Base-by-base conservation (phyloP, 2,329 filamentous ascomycete genomes). In the Fusarium xyrophilum region DNA sequence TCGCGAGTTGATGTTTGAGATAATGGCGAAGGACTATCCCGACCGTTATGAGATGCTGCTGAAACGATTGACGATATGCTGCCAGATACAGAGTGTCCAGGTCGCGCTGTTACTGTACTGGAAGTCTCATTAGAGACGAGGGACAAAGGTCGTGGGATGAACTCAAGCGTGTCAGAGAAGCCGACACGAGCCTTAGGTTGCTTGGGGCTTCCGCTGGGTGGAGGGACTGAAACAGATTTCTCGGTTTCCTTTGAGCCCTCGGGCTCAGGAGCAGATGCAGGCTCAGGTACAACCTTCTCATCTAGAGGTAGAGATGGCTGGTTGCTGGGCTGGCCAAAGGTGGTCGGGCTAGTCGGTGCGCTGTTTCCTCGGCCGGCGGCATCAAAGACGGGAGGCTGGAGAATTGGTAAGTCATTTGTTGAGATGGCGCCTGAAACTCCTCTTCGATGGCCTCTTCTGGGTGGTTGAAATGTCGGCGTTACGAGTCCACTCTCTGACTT, bases 91-190 rank as follows among this genome's bases (percentile, higher is more conserved):
- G 90, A 92, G 76, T 95, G 92, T 8, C 88, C 87, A 6, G 85
- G 85, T 28, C 88, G 86, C 21, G 89, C 85, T 1, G 92, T 93
- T 56, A 88, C 81, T 5, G 91, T 96, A 75, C 90, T 93, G 46
- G 93, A 90, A 0, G 92, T 93, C 76, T 96, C 93, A 23, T 89
- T 94, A 3, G 93, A 97, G 17, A 96, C 89, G 23, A 94, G 83
- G 4, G 94, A 97, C 21, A 96, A 80, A 1, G 94, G 93, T 14
- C 93, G 87, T 8, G 91, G 91, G 71, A 94, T 94, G 67, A 91
- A 93, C 77, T 96, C 92, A 30, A 96, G 84, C 14, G 88, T 91
- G 67, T 96, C 93, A 2, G 92, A 93, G 75, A 97, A 97, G 2
- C 91, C 92, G 46, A 97, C 93, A 15, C 91, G 85, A 42, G 89